These are phyloP conservation scores for Epichloe scottii DNA, from an alignment of 2,329 filamentous ascomycete genomes.

Conservation along the genomic window DNA sequence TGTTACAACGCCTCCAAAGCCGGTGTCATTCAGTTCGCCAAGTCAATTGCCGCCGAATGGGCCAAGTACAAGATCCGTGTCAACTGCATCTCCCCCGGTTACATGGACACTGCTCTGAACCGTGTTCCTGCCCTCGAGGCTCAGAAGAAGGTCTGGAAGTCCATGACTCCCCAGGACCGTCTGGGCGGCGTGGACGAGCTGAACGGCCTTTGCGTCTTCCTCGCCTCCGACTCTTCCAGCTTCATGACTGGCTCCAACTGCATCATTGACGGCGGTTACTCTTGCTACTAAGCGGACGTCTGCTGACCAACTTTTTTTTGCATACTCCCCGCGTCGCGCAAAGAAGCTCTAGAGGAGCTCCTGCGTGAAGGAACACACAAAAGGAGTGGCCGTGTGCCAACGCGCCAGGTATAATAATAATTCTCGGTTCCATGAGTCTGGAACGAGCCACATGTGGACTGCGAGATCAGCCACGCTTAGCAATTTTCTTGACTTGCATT, in stretches of 20 bases:
- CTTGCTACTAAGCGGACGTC: constrained; percentile 36
- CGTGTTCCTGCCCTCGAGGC: constrained; percentile 64
- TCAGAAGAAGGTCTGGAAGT: constrained; percentile 72
- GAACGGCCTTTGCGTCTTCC: constrained; percentile 65
- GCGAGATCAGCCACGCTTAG: neutral
- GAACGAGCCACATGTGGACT: neutral
- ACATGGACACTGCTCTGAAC: constrained; percentile 79
- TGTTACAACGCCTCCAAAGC: constrained; percentile 81
- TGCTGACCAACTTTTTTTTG: neutral
- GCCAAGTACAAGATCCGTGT: constrained; percentile 69
- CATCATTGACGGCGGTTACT: constrained; percentile 59
- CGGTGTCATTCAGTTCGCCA: constrained; percentile 64
- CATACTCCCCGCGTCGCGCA: neutral
- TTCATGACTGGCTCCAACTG: constrained; percentile 72
- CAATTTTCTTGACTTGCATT: neutral
- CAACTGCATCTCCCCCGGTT: constrained; percentile 74
- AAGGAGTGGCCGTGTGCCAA: neutral
- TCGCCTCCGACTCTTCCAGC: constrained; percentile 57
- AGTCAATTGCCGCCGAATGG: constrained; percentile 76
- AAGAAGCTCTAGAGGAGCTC: neutral
- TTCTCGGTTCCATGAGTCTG: neutral
- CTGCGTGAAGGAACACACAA: neutral
- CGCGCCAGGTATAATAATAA: neutral
- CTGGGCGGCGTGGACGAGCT: constrained; percentile 63
- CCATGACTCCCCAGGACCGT: constrained; percentile 59